phyloP scores from a whole-genome alignment of 169 alveolate species.

The Theileria annulata region DNA sequence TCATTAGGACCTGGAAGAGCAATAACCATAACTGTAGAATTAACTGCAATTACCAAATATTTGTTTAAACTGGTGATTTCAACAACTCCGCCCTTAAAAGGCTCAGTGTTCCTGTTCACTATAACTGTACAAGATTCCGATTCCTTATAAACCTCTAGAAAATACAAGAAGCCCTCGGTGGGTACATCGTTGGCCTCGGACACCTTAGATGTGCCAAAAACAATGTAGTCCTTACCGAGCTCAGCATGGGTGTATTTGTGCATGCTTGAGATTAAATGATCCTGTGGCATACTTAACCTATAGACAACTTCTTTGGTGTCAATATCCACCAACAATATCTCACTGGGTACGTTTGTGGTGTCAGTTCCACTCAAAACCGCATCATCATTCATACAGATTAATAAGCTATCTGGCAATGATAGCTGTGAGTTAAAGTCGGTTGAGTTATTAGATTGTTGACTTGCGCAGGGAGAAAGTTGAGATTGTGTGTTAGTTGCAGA shows the following conservation, averaged over 20 bases:
- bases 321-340: conserved; percentile 27
- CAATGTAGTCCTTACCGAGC: conserved; percentile 19
- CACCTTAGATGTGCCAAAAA: conserved; percentile 47
- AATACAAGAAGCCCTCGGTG: conserved; percentile 42
- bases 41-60: conserved; percentile 43
- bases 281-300: conserved; percentile 30
- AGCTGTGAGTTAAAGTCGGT: too few species aligned
- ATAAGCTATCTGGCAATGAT: background rate
- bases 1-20: too few species aligned
- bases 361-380: background rate
- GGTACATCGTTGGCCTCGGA: conserved; percentile 45
- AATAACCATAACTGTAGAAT: conserved; percentile 40
- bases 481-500: too few species aligned
- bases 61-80: conserved; percentile 28
- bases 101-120: conserved; percentile 25
- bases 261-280: conserved; percentile 48
- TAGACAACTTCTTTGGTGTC: conserved; percentile 35
- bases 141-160: conserved; percentile 30
- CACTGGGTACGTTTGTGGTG: conserved; percentile 15
- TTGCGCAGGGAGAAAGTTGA: too few species aligned
- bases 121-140: conserved; percentile 12
- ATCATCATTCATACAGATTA: background rate
- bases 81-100: conserved; percentile 51
- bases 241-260: conserved; percentile 28
- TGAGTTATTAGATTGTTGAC: too few species aligned